phyloP scores from a whole-genome alignment of 2,329 filamentous ascomycete species.

The Coniochaeta sp. region DNA sequence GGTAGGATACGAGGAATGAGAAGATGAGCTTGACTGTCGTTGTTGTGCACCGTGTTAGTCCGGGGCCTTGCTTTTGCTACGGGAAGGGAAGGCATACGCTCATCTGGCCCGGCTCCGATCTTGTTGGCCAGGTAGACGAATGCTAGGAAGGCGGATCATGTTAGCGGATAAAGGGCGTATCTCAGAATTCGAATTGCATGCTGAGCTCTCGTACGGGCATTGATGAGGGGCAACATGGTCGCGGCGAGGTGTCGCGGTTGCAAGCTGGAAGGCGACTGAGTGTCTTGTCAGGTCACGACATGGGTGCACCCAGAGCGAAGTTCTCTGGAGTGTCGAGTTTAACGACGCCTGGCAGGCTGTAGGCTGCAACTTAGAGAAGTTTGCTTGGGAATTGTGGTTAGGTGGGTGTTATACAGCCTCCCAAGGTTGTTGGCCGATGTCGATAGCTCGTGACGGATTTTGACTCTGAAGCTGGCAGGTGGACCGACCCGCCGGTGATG shows the following conservation, averaged over 20 bases:
- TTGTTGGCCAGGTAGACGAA: slow-evolving; percentile 33
- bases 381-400: not conserved
- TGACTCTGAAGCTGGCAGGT: not conserved
- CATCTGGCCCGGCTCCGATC: slow-evolving; percentile 37
- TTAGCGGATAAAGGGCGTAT: slow-evolving; percentile 8
- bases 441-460: not conserved
- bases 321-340: not conserved
- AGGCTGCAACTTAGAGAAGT: not conserved
- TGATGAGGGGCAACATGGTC: not conserved
- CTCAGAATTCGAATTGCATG: not conserved
- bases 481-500: not conserved
- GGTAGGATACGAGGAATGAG: slow-evolving; percentile 87
- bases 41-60: not conserved
- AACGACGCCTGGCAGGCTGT: not conserved
- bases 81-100: slow-evolving; percentile 26
- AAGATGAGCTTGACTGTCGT: slow-evolving; percentile 80
- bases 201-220: not conserved
- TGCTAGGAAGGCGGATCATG: slow-evolving; percentile 21
- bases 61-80: not conserved
- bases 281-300: not conserved
- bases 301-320: not conserved
- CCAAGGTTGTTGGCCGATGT: not conserved
- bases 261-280: not conserved
- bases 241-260: not conserved
- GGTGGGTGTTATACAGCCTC: not conserved